These are phyloP conservation scores for Persicaria maculosa DNA, from an alignment of 148 eudicot genomes.

Conservation along the genomic window DNA sequence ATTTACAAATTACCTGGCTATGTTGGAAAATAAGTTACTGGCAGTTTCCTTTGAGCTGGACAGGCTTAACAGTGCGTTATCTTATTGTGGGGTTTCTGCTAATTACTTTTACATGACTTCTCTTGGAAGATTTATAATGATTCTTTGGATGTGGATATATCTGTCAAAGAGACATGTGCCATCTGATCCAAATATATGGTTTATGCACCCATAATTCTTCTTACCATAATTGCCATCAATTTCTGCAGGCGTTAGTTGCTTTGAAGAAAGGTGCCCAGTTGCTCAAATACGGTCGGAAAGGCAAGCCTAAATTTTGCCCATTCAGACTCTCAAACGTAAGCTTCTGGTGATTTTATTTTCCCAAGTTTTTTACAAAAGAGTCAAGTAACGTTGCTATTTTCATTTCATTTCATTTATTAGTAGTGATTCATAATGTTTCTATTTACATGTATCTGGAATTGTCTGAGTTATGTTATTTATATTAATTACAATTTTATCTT, in stretches of 20 bases:
- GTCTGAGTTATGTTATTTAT: background rate
- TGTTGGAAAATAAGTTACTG: background rate
- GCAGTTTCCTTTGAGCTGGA: background rate
- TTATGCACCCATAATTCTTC: background rate
- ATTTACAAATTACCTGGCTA: background rate
- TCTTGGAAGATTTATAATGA: background rate
- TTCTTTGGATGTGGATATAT: conserved; percentile 4
- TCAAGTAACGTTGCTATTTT: background rate
- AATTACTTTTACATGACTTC: background rate
- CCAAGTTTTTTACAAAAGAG: background rate
- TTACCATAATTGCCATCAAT: background rate
- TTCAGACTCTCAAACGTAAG: conserved; percentile 91
- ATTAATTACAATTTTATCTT: background rate
- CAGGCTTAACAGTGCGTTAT: background rate
- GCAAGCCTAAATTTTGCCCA: conserved; percentile 88
- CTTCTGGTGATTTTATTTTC: conserved; percentile 2
- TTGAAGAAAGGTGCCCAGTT: conserved; percentile 90
- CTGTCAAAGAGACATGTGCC: background rate
- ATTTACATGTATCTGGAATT: background rate
- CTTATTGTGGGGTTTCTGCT: background rate
- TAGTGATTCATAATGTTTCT: background rate
- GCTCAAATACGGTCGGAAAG: conserved; percentile 96
- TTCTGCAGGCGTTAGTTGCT: conserved; percentile 74
- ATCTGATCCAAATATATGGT: background rate
- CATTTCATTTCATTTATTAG: background rate